Base-by-base conservation (phyloP, 805 yeast species). In the Starmerella sp. region DNA sequence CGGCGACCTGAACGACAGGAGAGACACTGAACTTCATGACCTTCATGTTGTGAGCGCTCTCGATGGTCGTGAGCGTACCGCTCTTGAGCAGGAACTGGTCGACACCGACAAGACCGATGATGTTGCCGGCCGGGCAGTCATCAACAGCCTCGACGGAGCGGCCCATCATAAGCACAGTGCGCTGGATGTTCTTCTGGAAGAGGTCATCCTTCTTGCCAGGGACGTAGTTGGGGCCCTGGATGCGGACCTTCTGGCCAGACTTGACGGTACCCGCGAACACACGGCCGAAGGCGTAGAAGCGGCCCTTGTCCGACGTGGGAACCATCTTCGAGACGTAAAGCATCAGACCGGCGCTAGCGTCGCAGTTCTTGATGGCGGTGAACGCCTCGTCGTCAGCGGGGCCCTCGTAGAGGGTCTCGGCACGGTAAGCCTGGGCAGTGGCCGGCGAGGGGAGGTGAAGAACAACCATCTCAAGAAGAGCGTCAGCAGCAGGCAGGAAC, bases 261-360 rank as follows among this genome's bases (percentile, higher is more conserved):
- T 78, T 86, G 72, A 93, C 97, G 71, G 97, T 91, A 89, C 98
- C 98, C 69, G 97, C 86, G 81, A 91, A 91, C 75, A 91, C 97
- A 83, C 98, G 93, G 78, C 98, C 98, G 81, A 91, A 93, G 73
- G 98, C 98, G 85, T 89, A 91, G 95, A 91, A 91, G 81, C 98
- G 89, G 84, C 98, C 98, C 83, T 91, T 93, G 78, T 91, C 98
- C 69, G 97, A 91, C 75, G 98, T 91, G 78, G 98, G 98, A 68
- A 91, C 97, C 98, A 91, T 91, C 96, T 91, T 91, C 78, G 97
- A 93, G 72, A 91, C 93, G 89, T 91, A 91, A 73, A 91, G 83
- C 98, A 91, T 91, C 73, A 91, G 85, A 74, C 91, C 97, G 69
- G 95, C 96, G 71, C 76, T 84, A 73, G 97, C 96, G 80, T 91